Evolutionary conservation across 2,329 filamentous ascomycete species (phyloP).

Genomic region (Chalara sp.): DNA sequence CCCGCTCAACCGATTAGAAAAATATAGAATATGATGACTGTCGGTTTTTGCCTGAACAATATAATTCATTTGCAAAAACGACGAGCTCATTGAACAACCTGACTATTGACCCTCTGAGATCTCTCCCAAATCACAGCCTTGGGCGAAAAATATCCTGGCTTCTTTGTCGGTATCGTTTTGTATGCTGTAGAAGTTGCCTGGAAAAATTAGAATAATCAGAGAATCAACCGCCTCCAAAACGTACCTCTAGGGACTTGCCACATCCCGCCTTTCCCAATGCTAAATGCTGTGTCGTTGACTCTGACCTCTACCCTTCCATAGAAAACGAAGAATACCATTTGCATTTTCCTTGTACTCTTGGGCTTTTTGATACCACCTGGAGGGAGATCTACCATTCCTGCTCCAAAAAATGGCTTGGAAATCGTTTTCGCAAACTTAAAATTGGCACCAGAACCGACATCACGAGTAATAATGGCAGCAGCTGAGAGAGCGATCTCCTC

Average conservation of each 20-base stretch:
- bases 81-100: too few species aligned
- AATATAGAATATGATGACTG: too few species aligned
- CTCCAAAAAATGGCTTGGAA: constrained; percentile 77
- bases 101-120: too few species aligned
- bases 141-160: constrained; percentile 84
- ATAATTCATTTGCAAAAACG: too few species aligned
- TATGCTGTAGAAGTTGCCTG: constrained; percentile 93
- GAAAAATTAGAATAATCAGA: constrained; percentile 7
- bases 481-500: constrained; percentile 47
- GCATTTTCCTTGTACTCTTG: constrained; percentile 93
- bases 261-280: constrained; percentile 79
- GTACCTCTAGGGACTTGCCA: constrained; percentile 94
- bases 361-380: constrained; percentile 76
- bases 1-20: too few species aligned
- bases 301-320: constrained; percentile 75
- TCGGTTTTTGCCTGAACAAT: too few species aligned
- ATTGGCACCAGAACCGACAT: constrained; percentile 52
- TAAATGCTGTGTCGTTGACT: constrained; percentile 69
- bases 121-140: constrained; percentile 57
- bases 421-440: constrained; percentile 90
- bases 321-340: constrained; percentile 92
- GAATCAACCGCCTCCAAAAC: constrained; percentile 23
- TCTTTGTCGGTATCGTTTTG: constrained; percentile 67
- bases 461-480: constrained; percentile 43
- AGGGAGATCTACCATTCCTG: constrained; percentile 83